phyloP scores from a whole-genome alignment of 2,329 filamentous ascomycete genomes.

The Fusarium chuoi region DNA sequence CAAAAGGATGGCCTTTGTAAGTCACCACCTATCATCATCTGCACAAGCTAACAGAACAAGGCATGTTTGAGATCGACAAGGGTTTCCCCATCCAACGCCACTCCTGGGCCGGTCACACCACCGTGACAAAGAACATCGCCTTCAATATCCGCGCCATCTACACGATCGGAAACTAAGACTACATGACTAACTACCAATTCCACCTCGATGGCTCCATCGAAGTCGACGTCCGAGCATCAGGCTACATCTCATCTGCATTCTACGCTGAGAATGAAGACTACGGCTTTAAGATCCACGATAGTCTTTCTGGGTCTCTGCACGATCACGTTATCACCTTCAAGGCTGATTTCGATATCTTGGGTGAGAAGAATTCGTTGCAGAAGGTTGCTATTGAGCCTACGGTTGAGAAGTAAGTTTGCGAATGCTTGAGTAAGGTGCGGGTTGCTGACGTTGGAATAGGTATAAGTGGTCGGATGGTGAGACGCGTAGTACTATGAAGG shows the following conservation, averaged over 20 bases:
- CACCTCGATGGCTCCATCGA: background rate
- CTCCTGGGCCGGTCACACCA: background rate
- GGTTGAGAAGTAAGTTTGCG: background rate
- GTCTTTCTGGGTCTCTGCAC: background rate
- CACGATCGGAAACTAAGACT: slow-evolving; percentile 10
- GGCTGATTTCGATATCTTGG: background rate
- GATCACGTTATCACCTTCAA: slow-evolving; percentile 5
- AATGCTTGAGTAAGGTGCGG: rapidly evolving
- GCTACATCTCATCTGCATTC: slow-evolving; percentile 1
- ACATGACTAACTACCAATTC: slow-evolving; percentile 1
- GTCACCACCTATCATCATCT: rapidly evolving
- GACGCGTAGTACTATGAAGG: background rate
- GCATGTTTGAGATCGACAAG: slow-evolving; percentile 9
- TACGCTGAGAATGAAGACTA: slow-evolving; percentile 5
- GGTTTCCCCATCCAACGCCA: slow-evolving; percentile 6
- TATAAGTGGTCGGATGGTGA: slow-evolving; percentile 1
- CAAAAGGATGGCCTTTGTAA: background rate
- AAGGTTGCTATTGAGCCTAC: background rate
- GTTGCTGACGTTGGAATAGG: background rate
- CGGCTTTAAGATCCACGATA: background rate
- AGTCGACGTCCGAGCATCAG: background rate
- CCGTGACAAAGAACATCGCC: slow-evolving; percentile 3
- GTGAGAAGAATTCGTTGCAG: background rate
- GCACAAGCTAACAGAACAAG: background rate
- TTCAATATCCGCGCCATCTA: slow-evolving; percentile 5